Conservation (phyloP, 73 alveolate genomes). For the Diophrys appendiculata region DNA sequence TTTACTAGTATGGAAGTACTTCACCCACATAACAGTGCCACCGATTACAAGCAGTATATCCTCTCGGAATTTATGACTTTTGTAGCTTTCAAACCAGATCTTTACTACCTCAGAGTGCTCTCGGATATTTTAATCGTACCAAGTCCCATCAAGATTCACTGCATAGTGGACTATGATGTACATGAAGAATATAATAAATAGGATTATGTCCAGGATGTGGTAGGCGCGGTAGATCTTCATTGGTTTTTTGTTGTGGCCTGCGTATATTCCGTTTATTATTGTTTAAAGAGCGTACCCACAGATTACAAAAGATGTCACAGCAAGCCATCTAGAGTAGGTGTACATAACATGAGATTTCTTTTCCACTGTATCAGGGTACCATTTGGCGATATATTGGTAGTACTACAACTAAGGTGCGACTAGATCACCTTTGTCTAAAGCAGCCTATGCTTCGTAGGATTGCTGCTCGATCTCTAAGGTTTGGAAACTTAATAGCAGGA, state of each 20-base stretch:
- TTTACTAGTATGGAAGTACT: conserved; percentile 32
- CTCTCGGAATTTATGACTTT: conserved; percentile 9
- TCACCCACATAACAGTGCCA: conserved; percentile 42
- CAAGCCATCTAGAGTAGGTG: not conserved
- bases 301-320: conserved; percentile 6
- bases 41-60: conserved; percentile 18
- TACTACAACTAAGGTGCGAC: not conserved
- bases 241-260: conserved; percentile 43
- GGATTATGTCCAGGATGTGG: conserved; percentile 39
- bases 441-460: not conserved
- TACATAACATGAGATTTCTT: not conserved
- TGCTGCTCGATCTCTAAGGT: not conserved
- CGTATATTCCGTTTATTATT: conserved; percentile 47
- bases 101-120: not conserved
- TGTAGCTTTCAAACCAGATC: conserved; percentile 14
- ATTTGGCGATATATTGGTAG: not conserved
- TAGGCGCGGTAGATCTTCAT: conserved; percentile 40
- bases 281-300: conserved; percentile 47
- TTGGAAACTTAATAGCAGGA: not conserved
- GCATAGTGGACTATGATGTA: conserved; percentile 32
- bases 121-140: not conserved
- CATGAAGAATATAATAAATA: conserved; percentile 15
- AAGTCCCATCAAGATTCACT: conserved; percentile 47
- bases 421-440: not conserved
- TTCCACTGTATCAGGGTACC: not conserved